phyloP scores from a whole-genome alignment of 2,329 filamentous ascomycete species.

The Ceratocystis diversiconidia region DNA sequence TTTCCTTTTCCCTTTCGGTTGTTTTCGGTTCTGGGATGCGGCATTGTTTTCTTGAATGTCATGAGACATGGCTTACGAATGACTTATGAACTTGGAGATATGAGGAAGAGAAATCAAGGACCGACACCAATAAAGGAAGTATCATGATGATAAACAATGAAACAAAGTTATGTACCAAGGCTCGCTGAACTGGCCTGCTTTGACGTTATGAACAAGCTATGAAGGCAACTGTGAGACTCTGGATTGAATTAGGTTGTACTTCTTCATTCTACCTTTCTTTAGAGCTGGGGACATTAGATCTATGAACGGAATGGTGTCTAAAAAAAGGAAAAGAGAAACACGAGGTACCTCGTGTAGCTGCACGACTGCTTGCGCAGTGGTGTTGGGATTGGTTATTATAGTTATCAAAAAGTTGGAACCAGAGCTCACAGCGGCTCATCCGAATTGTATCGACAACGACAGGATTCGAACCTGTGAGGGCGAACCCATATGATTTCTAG shows the following conservation, averaged over 20 bases:
- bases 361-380: neutral
- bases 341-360: neutral
- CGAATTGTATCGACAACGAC: slow-evolving; percentile 13
- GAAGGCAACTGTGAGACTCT: neutral
- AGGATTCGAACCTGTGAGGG: slow-evolving; percentile 18
- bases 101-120: neutral
- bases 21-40: neutral
- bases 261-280: neutral
- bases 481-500: slow-evolving; percentile 19
- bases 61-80: slow-evolving; percentile 1
- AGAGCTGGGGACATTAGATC: too few relatives aligned
- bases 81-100: neutral
- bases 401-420: neutral
- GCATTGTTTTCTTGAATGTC: neutral
- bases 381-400: neutral
- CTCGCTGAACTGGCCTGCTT: neutral
- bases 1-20: neutral
- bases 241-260: neutral
- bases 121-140: too few relatives aligned
- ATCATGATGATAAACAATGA: neutral
- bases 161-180: neutral
- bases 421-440: neutral
- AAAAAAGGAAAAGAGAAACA: neutral
- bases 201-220: neutral
- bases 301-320: neutral